Conservation (phyloP, 805 yeast species). For the Saccharomycopsis lassenensis region DNA sequence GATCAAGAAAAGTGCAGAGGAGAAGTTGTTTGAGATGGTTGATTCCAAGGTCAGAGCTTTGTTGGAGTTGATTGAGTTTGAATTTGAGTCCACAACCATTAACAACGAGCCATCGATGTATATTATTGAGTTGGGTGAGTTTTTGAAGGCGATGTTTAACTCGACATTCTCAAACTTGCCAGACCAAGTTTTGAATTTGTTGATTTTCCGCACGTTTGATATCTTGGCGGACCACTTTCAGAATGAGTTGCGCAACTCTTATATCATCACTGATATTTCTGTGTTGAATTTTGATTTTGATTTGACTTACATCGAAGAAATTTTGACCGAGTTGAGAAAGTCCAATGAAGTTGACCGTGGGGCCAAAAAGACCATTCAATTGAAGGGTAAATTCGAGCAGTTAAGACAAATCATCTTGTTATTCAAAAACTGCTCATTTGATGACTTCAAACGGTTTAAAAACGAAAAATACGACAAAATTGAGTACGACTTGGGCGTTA, state of each 20-base stretch:
- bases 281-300: conserved; percentile 72
- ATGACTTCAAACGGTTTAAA: conserved; percentile 15
- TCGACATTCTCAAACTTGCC: conserved; percentile 81
- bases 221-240: conserved; percentile 65
- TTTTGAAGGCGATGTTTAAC: conserved; percentile 72
- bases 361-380: conserved; percentile 1
- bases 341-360: conserved; percentile 19
- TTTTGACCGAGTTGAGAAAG: conserved; percentile 25
- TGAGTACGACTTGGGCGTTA: conserved; percentile 14
- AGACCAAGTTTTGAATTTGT: conserved; percentile 57
- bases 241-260: conserved; percentile 43
- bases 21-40: conserved; percentile 69
- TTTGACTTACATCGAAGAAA: conserved; percentile 59
- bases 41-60: conserved; percentile 72
- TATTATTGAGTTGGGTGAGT: conserved; percentile 75
- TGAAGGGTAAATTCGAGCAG: conserved; percentile 27
- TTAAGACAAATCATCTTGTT: conserved; percentile 72
- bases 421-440: conserved; percentile 36
- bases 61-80: conserved; percentile 74
- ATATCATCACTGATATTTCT: conserved; percentile 42
- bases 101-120: conserved; percentile 59
- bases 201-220: conserved; percentile 83
- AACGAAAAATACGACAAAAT: conserved; percentile 14
- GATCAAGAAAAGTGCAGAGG: conserved; percentile 65
- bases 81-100: conserved; percentile 52